phyloP scores from a whole-genome alignment of 805 yeast species.

The Saccharomycopsis fodiens region DNA sequence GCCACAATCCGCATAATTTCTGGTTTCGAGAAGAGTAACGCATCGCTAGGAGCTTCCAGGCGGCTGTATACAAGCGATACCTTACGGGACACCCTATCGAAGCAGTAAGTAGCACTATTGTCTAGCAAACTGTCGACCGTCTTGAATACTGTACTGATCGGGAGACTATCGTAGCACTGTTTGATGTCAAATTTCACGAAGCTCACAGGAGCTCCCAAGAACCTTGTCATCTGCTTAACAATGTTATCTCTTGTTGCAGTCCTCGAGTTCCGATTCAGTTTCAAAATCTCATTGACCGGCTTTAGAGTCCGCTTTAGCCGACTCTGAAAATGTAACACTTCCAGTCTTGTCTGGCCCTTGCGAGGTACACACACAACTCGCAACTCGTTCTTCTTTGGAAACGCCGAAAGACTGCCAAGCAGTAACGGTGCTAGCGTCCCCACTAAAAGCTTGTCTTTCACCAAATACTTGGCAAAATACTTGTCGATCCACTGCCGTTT shows the following conservation, averaged over 20 bases:
- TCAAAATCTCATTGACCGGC: slow-evolving; percentile 13
- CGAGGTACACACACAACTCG: slow-evolving; percentile 51
- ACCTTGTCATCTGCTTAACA: slow-evolving; percentile 10
- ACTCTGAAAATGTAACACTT: not conserved
- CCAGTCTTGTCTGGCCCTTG: slow-evolving; percentile 23
- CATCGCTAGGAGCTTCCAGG: too few species aligned
- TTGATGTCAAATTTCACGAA: slow-evolving; percentile 69
- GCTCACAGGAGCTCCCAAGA: slow-evolving; percentile 22
- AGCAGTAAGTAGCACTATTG: slow-evolving; percentile 19
- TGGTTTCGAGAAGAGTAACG: slow-evolving; percentile 28
- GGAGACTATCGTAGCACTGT: slow-evolving; percentile 70
- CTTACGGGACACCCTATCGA: not conserved
- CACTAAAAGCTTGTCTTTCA: slow-evolving; percentile 8
- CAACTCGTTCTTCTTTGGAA: slow-evolving; percentile 57
- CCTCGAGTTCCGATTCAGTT: slow-evolving; percentile 2
- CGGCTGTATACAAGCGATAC: slow-evolving; percentile 3
- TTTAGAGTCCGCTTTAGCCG: not conserved
- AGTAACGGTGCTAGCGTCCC: slow-evolving; percentile 23
- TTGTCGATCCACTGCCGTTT: slow-evolving; percentile 34
- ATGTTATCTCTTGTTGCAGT: not conserved
- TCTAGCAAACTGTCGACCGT: slow-evolving; percentile 3
- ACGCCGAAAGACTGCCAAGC: slow-evolving; percentile 39
- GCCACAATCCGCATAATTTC: slow-evolving; percentile 40
- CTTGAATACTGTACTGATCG: slow-evolving; percentile 27
- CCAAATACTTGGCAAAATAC: slow-evolving; percentile 37